Evolutionary conservation across 2,329 filamentous ascomycete genomes (phyloP), one percentile per base, ranked within the genome.

Genomic region (Colletotrichum somersetense): DNA sequence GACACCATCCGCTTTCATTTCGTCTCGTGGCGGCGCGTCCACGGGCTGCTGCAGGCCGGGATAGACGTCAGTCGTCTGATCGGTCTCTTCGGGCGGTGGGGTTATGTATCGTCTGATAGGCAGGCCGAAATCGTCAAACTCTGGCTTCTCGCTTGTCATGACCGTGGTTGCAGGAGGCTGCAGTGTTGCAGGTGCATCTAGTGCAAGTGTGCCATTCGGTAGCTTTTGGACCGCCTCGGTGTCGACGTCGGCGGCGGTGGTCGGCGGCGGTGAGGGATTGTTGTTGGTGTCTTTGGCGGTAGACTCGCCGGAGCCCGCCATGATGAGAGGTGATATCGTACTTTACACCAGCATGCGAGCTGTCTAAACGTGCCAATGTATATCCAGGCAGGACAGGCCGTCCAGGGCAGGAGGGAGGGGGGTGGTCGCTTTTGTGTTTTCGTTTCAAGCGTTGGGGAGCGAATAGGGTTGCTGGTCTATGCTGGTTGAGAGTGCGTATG

Each of bases 121-220:
- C 74, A 94, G 82, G 62, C 92, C 92, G 79, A 93, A 94, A 75
- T 94, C 92, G 79, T 94, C 92, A 71, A 90, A 82, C 77, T 91
- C 89, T 62, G 78, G 79, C 69, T 75, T 77, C 73, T 76, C 77
- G 73, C 77, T 75, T 74, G 78, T 76, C 77, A 79, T 81, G 74
- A 56, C 75, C 69, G 72, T 71, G 74, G 70, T 74, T 66, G 72
- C 70, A 74, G 70, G 72, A 56, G 68, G 68, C 66, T 72, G 76
- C 76, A 80, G 80, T 75, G 76, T 78, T 69, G 66, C 42, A 42
- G 59, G 79, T 77, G 72, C 75, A 73, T 73, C 76, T 75, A 69
- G 72, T 75, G 55, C 56, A 57, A 40, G 56, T 50, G 57, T 38
- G 26, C 50, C 71, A 48, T 71, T 67, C 57, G 61, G 62, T 42